These are phyloP conservation scores for Starmerella ratchasimensis DNA, from an alignment of 805 yeast genomes.

Conservation along the genomic window DNA sequence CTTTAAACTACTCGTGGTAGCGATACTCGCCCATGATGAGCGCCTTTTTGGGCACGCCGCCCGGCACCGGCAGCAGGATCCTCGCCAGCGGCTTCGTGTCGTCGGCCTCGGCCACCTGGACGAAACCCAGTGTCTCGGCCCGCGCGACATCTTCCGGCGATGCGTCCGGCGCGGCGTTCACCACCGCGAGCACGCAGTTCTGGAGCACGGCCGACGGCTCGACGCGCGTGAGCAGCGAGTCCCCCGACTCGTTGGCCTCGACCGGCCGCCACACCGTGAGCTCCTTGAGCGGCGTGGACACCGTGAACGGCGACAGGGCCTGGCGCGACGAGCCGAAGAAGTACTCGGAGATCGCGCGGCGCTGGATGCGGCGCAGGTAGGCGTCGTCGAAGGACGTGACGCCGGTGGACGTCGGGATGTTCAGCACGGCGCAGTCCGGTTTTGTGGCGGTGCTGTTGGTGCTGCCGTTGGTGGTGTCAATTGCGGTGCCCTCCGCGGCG, in stretches of 20 bases:
- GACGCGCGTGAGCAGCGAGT: slow-evolving; percentile 26
- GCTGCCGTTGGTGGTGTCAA: too few species aligned
- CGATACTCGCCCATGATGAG: slow-evolving; percentile 65
- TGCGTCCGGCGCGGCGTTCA: slow-evolving; percentile 38
- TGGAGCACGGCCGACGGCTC: slow-evolving; percentile 38
- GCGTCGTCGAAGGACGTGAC: slow-evolving; percentile 52
- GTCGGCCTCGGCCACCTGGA: slow-evolving; percentile 56
- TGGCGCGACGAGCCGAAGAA: slow-evolving; percentile 65
- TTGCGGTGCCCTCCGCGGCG: too few species aligned
- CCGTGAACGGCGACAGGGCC: slow-evolving; percentile 69
- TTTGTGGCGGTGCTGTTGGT: neutral
- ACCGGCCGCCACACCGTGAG: slow-evolving; percentile 50
- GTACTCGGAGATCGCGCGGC: slow-evolving; percentile 67
- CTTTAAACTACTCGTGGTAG: slow-evolving; percentile 76
- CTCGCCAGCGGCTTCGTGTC: slow-evolving; percentile 57
- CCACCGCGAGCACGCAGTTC: slow-evolving; percentile 60
- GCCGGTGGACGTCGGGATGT: slow-evolving; percentile 36
- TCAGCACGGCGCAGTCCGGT: slow-evolving; percentile 4
- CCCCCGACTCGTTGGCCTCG: slow-evolving; percentile 20
- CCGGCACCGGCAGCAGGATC: slow-evolving; percentile 77
- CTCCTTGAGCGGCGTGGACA: slow-evolving; percentile 53
- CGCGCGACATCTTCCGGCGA: slow-evolving; percentile 35
- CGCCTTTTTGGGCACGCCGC: slow-evolving; percentile 62
- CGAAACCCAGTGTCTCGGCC: slow-evolving; percentile 64
- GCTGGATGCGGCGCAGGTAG: slow-evolving; percentile 57